Percentiles rank a stretch among this genome's conserved stretches.
phyloP scores from a whole-genome alignment of 129 eudicot genomes.

The Pulicaria dysenterica region DNA sequence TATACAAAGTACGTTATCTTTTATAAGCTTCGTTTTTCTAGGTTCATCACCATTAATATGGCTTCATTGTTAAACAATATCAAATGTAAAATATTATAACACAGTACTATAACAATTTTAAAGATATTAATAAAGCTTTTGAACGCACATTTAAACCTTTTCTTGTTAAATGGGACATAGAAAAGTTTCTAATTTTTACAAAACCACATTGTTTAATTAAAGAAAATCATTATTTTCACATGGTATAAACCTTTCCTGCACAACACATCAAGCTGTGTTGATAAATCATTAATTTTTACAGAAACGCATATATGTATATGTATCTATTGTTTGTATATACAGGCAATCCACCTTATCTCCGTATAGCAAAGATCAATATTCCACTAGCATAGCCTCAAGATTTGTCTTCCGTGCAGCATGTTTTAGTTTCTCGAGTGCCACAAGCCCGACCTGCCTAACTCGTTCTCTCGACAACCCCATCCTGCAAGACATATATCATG shows the following conservation, averaged over 20 bases:
- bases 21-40: too few relatives aligned
- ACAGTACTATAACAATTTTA: too few relatives aligned
- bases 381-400: slow-evolving; percentile 81
- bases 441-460: slow-evolving; percentile 95
- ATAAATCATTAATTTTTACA: slow-evolving; percentile 30
- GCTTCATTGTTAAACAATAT: too few relatives aligned
- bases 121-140: too few relatives aligned
- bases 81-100: too few relatives aligned
- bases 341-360: slow-evolving; percentile 27
- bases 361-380: slow-evolving; percentile 38
- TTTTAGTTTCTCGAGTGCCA: slow-evolving; percentile 89
- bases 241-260: slow-evolving; percentile 26
- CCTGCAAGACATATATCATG: slow-evolving; percentile 46
- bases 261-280: slow-evolving; percentile 4
- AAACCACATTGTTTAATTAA: background rate
- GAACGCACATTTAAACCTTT: too few relatives aligned
- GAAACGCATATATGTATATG: slow-evolving; percentile 32
- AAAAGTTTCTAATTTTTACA: background rate
- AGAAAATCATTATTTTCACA: slow-evolving; percentile 2
- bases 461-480: slow-evolving; percentile 96
- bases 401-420: slow-evolving; percentile 80
- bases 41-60: too few relatives aligned
- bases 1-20: too few relatives aligned
- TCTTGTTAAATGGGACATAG: background rate
- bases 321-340: slow-evolving; percentile 38